Evolutionary conservation across 768 basidiomycete species (phyloP), one percentile per base, ranked within the genome.

Genomic region (Albatrellus ellisii): DNA sequence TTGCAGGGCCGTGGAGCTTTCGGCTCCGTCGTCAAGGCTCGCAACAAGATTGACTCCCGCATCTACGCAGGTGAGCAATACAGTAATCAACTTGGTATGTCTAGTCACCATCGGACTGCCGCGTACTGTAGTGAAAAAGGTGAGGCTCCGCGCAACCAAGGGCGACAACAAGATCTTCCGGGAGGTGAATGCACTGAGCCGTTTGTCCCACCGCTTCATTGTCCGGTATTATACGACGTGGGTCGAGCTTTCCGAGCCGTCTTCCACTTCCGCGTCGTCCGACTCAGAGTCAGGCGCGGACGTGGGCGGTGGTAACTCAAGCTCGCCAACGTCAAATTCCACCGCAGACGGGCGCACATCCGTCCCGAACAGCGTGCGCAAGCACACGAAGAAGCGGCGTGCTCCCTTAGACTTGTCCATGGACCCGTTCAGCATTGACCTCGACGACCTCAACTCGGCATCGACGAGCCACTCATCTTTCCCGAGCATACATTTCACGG

Each of bases 11-110:
- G 81, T 55, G 91, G 91, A 0, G 88, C 75, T 0, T 94, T 89
- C 58, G 90, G 90, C 0, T 85, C 87, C n/a, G 90, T 95, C 0
- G 89, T 95, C 24, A 95, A 95, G 56, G 91, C 90, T 2, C 70
- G 80, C 35, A 90, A 94, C 54, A 85, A 77, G 64, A 77, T 92
- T 17, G 91, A 95, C 55, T 72, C 68, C 9, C 69, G 84, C 18
- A 84, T 88, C 43, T 91, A 90, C 55, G 87, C 85, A 10, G 79
- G 80, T 78, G 41, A 17, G 68, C 11, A 12, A 18, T 39, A 20
- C 18, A 7, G 14, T 9, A 21, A 14, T 3, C 39, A 49, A 12
- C 42, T 32, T 27, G 8, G 33, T 4, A 46, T 25, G 6, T 32
- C 10, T 7, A 15, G 27, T 43, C n/a, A 36, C 7, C 15, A 17